Base-by-base conservation (phyloP, 2,329 filamentous ascomycete species). In the Ilyonectria destructans region DNA sequence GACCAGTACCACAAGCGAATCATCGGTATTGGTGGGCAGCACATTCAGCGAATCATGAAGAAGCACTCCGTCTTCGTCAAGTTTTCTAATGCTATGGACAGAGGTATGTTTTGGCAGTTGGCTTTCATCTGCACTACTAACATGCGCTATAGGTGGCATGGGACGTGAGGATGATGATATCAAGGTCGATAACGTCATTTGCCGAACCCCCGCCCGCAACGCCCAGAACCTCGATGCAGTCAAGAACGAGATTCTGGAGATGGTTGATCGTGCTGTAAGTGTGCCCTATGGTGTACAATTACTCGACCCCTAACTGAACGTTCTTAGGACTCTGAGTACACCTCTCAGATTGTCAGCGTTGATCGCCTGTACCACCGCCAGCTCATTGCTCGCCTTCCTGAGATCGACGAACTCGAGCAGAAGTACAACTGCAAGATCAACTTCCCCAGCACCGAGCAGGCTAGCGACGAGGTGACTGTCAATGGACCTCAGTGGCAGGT, bases 391-490 rank as follows among this genome's bases (percentile, higher is more conserved):
- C 94, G 95, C 67, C 91, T 98, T 71, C 86, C 89, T 51, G 94
- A 98, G 78, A 94, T 99, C 65, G 96, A 98, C 73, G 94, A 96
- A 75, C 87, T 99, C 58, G 96, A 99, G 85, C 97, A 97, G 87
- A 98, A 97, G 84, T 98, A 95, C 92, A 98, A 98, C 82, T 99
- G 96, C 91, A 98, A 98, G 86, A 97, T 99, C 78, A 93, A 95
- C 74, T 99, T 99, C 80, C 96, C 96, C 8, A 97, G 95, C 83
- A 98, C 96, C 10, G 96, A 99, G 81, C 93, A 97, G 82, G 96
- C 96, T 23, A 98, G 96, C 80, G 96, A 99, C 78, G 93, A 97
- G 78, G 95, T 99, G 60, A 97, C 93, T 19, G 95, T 99, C 66
- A 97, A 95, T 69, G 96, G 96, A 5, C 96, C 96, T 57, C 96